phyloP scores from a whole-genome alignment of 768 basidiomycete species.

The Albatrellus ellisii region DNA sequence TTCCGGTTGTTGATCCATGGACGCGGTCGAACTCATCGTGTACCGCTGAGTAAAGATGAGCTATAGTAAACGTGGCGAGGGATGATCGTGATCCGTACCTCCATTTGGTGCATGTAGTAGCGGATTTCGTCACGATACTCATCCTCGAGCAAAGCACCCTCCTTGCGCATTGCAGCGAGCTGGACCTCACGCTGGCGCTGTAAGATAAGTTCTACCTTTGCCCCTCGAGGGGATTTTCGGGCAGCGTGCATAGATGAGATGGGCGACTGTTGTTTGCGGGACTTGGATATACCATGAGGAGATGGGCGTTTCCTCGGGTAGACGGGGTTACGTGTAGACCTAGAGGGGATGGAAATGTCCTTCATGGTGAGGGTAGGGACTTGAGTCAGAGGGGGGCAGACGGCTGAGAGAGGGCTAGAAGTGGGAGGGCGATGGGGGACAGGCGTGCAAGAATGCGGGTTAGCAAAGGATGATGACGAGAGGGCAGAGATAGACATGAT shows the following conservation, averaged over 20 bases:
- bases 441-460: slow-evolving; percentile 7
- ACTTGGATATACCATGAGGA: slow-evolving; percentile 63
- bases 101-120: slow-evolving; percentile 95
- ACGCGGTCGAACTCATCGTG: slow-evolving; percentile 86
- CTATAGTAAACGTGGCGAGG: not conserved
- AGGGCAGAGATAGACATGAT: slow-evolving; percentile 7
- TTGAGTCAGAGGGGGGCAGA: slow-evolving; percentile 29
- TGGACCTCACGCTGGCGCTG: slow-evolving; percentile 62
- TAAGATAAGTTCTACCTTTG: slow-evolving; percentile 43
- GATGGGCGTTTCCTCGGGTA: slow-evolving; percentile 84
- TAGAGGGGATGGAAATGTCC: slow-evolving; percentile 53
- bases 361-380: slow-evolving; percentile 47
- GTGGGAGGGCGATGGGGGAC: slow-evolving; percentile 13
- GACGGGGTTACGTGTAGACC: slow-evolving; percentile 45
- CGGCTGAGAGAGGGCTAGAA: slow-evolving; percentile 17
- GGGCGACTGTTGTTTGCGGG: slow-evolving; percentile 32
- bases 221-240: slow-evolving; percentile 54
- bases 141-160: slow-evolving; percentile 78
- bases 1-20: slow-evolving; percentile 99
- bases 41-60: slow-evolving; percentile 35
- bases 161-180: slow-evolving; percentile 52
- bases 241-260: slow-evolving; percentile 34
- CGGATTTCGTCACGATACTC: slow-evolving; percentile 92
- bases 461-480: slow-evolving; percentile 4
- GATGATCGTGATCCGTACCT: slow-evolving; percentile 49